phyloP scores from a whole-genome alignment of 1,139 yeast genomes.

The Saccharomyces pastorianus region DNA sequence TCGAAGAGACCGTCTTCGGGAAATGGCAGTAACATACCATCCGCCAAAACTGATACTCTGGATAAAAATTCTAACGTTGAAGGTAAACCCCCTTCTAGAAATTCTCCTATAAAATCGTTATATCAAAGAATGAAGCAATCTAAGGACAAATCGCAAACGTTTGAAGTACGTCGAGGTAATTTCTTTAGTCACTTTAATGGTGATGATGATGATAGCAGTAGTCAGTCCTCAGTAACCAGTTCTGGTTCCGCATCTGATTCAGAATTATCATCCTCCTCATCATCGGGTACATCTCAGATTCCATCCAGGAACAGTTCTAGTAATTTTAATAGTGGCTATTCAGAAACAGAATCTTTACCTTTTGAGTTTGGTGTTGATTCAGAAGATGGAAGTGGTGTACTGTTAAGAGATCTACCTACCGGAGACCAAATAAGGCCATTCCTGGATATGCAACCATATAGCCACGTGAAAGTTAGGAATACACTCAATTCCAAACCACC shows the following conservation, averaged over 20 bases:
- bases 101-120: constrained; percentile 5
- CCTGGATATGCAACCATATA: constrained; percentile 7
- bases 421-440: constrained; percentile 13
- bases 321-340: not conserved
- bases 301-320: constrained; percentile 10
- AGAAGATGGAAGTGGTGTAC: constrained; percentile 18
- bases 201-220: constrained; percentile 9
- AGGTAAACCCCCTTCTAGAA: not conserved
- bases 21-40: not conserved
- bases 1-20: not conserved
- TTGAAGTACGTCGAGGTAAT: constrained; percentile 15
- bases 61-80: not conserved
- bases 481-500: not conserved
- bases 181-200: constrained; percentile 19
- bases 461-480: not conserved
- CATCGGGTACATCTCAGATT: constrained; percentile 2
- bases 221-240: constrained; percentile 11
- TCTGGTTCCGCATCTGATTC: constrained; percentile 8
- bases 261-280: not conserved
- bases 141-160: constrained; percentile 3
- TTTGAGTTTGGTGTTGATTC: constrained; percentile 25
- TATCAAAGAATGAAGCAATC: constrained; percentile 4
- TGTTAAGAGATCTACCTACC: constrained; percentile 18
- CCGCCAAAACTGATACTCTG: not conserved
- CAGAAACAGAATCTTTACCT: constrained; percentile 26